Evolutionary conservation across 2,329 filamentous ascomycete species (phyloP).

Genomic region (Diplocarpon rosae): DNA sequence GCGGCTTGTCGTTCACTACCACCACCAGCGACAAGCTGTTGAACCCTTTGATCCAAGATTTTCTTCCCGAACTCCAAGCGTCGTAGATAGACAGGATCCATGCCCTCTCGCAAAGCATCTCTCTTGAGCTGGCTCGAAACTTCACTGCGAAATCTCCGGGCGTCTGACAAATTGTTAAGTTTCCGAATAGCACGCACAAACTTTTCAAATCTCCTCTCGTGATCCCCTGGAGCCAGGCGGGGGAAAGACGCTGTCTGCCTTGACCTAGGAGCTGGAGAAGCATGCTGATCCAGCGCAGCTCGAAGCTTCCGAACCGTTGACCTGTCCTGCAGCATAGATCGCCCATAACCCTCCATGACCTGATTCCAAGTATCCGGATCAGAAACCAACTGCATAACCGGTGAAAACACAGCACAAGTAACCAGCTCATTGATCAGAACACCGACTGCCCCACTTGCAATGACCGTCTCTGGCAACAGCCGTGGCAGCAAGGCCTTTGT

Average conservation of each 20-base stretch:
- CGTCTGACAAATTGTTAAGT: slow-evolving; percentile 85
- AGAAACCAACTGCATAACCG: slow-evolving; percentile 66
- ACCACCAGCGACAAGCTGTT: slow-evolving; percentile 61
- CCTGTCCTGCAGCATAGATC: slow-evolving; percentile 82
- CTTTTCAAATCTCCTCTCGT: slow-evolving; percentile 85
- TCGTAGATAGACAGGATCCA: slow-evolving; percentile 78
- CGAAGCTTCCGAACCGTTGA: slow-evolving; percentile 89
- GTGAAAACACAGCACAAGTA: slow-evolving; percentile 81
- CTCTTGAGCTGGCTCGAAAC: slow-evolving; percentile 84
- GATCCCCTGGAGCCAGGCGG: slow-evolving; percentile 68
- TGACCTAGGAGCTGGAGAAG: slow-evolving; percentile 62
- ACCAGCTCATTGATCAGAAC: slow-evolving; percentile 81
- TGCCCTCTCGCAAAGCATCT: slow-evolving; percentile 65
- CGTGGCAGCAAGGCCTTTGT: slow-evolving; percentile 60
- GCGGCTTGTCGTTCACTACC: slow-evolving; percentile 9
- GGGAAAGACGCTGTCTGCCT: slow-evolving; percentile 62
- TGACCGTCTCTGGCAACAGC: slow-evolving; percentile 61
- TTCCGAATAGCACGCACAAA: slow-evolving; percentile 85
- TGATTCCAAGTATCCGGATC: slow-evolving; percentile 98
- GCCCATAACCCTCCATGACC: slow-evolving; percentile 79
- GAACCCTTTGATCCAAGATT: slow-evolving; percentile 80
- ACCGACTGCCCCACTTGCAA: slow-evolving; percentile 69
- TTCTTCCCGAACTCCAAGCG: slow-evolving; percentile 86
- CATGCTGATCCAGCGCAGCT: slow-evolving; percentile 87
- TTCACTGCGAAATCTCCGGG: slow-evolving; percentile 82